A percentile compares a stretch with the other conserved stretches of the same genome.
Conservation (phyloP, 2,329 filamentous ascomycete genomes). For the Blastomyces emzantsi region DNA sequence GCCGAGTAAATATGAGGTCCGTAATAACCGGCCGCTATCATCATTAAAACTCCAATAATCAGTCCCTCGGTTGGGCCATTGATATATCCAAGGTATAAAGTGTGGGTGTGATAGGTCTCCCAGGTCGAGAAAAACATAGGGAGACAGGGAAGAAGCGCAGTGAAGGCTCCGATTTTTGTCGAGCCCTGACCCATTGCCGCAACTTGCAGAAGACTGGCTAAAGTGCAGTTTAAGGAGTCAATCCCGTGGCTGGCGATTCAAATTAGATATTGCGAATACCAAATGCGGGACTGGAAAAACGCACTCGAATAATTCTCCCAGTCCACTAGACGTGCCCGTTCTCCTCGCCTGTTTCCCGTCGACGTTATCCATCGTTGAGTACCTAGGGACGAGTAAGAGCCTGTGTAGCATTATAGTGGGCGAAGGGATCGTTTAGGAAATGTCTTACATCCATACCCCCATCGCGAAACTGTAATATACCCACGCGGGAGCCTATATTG, state of each 20-base stretch:
- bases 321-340: conserved; percentile 86
- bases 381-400: conserved; percentile 31
- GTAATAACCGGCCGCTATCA: conserved; percentile 78
- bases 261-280: conserved; percentile 18
- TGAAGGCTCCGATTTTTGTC: conserved; percentile 78
- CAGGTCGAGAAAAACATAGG: conserved; percentile 99
- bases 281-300: conserved; percentile 21
- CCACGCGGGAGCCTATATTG: conserved; percentile 67
- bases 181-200: conserved; percentile 88
- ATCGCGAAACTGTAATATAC: conserved; percentile 93
- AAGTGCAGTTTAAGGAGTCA: conserved; percentile 93
- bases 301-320: conserved; percentile 91
- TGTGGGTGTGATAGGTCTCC: conserved; percentile 99
- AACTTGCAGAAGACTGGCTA: conserved; percentile 82
- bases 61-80: conserved; percentile 96
- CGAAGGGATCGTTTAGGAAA: background rate
- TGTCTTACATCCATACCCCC: conserved; percentile 80
- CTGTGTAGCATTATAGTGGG: background rate
- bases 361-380: conserved; percentile 98
- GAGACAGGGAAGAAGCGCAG: conserved; percentile 78
- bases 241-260: conserved; percentile 64
- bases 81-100: conserved; percentile 88
- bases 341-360: conserved; percentile 95
- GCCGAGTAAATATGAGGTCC: conserved; percentile 81
- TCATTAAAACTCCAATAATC: conserved; percentile 75